These are phyloP conservation scores for Skeletonema costatum DNA, from an alignment of 108 stramenopile genomes.

Conservation along the genomic window DNA sequence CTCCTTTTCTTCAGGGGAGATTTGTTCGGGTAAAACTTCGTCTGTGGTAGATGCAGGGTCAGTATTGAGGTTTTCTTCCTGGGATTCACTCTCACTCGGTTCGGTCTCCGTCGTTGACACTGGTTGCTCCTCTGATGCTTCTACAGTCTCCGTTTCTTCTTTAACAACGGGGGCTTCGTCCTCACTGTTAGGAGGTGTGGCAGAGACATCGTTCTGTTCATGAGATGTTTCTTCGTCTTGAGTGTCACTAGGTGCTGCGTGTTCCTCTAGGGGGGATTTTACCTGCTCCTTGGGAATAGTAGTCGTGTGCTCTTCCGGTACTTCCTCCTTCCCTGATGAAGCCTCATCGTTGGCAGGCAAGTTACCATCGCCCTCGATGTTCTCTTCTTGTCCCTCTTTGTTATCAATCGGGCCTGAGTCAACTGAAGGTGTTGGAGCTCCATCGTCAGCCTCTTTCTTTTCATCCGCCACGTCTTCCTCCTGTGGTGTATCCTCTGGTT, in stretches of 20 bases:
- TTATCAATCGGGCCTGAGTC: slow-evolving; percentile 6
- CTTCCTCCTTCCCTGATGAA: background rate
- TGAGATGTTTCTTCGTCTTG: background rate
- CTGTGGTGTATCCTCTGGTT: background rate
- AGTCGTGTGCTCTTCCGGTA: background rate
- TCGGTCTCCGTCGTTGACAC: background rate
- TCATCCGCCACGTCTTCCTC: slow-evolving; percentile 11
- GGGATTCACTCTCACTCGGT: background rate
- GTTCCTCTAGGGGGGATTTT: background rate
- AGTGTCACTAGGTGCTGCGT: background rate
- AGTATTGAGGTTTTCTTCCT: background rate
- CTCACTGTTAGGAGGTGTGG: background rate
- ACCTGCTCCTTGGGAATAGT: background rate
- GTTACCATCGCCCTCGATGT: background rate
- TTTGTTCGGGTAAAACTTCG: background rate
- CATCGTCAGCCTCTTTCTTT: slow-evolving; percentile 23
- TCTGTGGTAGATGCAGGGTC: background rate
- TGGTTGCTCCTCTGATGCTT: background rate
- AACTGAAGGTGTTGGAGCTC: background rate
- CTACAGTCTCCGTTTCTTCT: background rate
- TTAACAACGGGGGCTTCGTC: too few species aligned
- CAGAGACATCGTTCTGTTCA: background rate
- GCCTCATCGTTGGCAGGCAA: background rate
- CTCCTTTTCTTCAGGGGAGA: background rate
- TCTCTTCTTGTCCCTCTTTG: slow-evolving; percentile 14